Evolutionary conservation across 305 asterid species (phyloP), one percentile per base, ranked within the genome.

Genomic region (Petunia hybrid): DNA sequence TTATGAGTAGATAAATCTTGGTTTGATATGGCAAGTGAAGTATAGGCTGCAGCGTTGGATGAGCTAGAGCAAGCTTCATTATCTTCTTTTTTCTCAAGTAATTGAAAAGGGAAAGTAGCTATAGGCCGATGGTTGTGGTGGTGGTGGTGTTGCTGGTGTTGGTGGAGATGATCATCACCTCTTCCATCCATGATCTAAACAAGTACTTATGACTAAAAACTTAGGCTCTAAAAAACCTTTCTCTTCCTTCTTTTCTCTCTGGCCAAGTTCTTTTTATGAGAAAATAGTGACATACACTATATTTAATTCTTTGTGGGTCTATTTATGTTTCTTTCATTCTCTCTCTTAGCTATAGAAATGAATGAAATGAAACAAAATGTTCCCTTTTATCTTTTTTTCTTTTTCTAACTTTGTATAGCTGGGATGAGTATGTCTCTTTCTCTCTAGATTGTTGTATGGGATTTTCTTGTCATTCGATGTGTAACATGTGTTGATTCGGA

Each of bases 141-240:
- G 35, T 74, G 82, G 39, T 67, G 74, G 74, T 42, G 75, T 10
- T 10, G 73, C 76, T 73, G 87, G 39, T 67, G 87, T 39, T 84
- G 84, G 43, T 76, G 84, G 77, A 53, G 87, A 83, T 62, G 87
- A 78, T 91, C 94, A 89, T 94, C 97, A 82, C 91, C 96, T 79
- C 92, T 92, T 61, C 92, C 93, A 81, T 94, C 94, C 98, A 92
- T 93, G 92, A 87, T 91, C 90, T 87, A 91, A 91, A 73, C 5
- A 48, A 48, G 45, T 46, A 46, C 41, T 46, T 91, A 69, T 77
- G 45, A 71, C 76, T 75, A 77, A 76, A 63, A 86, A 76, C 83
- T 46, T 41, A 22, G 31, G 35, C 63, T 43, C 46, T 13, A 22
- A 36, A 12, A 61, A 22, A 46, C 39, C 71, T 73, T 63, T 83